Evolutionary conservation across 345 rosid species (phyloP).

Genomic region (Theobroma cacao): DNA sequence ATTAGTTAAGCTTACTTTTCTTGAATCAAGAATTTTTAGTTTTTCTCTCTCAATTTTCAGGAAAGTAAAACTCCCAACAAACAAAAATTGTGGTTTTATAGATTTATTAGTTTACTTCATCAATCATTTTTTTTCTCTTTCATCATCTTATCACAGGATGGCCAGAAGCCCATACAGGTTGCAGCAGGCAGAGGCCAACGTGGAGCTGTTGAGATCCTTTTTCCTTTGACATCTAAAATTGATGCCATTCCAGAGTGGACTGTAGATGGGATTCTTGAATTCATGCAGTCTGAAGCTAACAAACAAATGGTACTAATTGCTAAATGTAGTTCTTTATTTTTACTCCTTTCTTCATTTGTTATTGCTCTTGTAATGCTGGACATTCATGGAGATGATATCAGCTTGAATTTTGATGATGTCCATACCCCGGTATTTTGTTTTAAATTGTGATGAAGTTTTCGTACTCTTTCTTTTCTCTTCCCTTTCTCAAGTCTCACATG

Average conservation of each 20-base stretch:
- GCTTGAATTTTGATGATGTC: no score
- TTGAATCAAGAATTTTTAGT: not conserved
- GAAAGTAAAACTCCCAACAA: not conserved
- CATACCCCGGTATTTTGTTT: not conserved
- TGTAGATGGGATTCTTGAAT: conserved; percentile 63
- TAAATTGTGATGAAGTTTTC: not conserved
- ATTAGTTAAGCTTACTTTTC: not conserved
- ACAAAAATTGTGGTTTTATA: not conserved
- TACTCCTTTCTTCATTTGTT: no score
- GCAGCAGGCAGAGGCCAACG: conserved; percentile 77
- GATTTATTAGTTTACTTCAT: conserved; percentile 6
- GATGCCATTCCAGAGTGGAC: conserved; percentile 66
- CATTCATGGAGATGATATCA: no score
- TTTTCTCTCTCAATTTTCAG: not conserved
- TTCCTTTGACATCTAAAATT: conserved; percentile 59
- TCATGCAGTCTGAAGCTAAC: conserved; percentile 51
- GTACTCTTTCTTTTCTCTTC: not conserved
- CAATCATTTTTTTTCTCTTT: not conserved
- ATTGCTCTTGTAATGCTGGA: no score
- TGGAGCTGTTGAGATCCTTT: conserved; percentile 66
- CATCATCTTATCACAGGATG: conserved; percentile 51
- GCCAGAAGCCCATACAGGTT: conserved; percentile 72
- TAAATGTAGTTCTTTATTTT: not conserved
- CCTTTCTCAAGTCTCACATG: not conserved
- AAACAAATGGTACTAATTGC: conserved; percentile 39